Evolutionary conservation across 345 rosid species (phyloP).

Genomic region (Firmiana major): DNA sequence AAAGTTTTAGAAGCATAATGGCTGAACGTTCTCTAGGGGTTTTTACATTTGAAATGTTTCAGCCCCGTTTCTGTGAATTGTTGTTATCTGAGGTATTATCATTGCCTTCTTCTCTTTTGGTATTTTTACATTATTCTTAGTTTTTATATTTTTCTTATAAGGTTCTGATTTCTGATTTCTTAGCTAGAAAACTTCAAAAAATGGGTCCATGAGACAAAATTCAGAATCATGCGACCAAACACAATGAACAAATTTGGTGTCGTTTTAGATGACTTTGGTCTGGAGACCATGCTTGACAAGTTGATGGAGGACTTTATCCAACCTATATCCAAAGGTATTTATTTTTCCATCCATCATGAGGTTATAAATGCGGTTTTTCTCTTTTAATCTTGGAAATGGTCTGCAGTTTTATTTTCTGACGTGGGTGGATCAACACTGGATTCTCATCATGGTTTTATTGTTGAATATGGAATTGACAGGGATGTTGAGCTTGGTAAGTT

Average conservation of each 20-base stretch:
- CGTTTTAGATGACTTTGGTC: slow-evolving; percentile 95
- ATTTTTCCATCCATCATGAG: background rate
- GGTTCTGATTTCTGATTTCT: slow-evolving; percentile 45
- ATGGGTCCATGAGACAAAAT: slow-evolving; percentile 70
- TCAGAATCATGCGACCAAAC: slow-evolving; percentile 89
- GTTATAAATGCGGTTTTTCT: slow-evolving; percentile 1
- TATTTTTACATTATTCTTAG: slow-evolving; percentile 12
- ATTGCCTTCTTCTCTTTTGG: slow-evolving; percentile 3
- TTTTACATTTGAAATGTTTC: slow-evolving; percentile 77
- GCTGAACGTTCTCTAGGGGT: slow-evolving; percentile 61
- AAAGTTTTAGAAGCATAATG: slow-evolving; percentile 59
- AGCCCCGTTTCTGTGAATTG: slow-evolving; percentile 63
- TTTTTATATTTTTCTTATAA: slow-evolving; percentile 36
- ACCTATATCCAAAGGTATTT: slow-evolving; percentile 71
- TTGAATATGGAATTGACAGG: slow-evolving; percentile 84
- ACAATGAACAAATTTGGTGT: slow-evolving; percentile 91
- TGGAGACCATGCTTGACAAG: slow-evolving; percentile 80
- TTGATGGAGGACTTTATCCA: slow-evolving; percentile 72
- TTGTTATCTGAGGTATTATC: slow-evolving; percentile 65
- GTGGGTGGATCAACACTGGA: slow-evolving; percentile 80
- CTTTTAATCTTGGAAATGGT: background rate
- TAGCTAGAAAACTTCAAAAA: slow-evolving; percentile 87
- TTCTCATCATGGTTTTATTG: slow-evolving; percentile 97
- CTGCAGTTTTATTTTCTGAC: slow-evolving; percentile 84
- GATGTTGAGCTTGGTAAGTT: slow-evolving; percentile 87